Percentiles rank a stretch among this genome's conserved stretches.
Conservation (phyloP, 768 basidiomycete genomes). For the Amanita subjunquillea region DNA sequence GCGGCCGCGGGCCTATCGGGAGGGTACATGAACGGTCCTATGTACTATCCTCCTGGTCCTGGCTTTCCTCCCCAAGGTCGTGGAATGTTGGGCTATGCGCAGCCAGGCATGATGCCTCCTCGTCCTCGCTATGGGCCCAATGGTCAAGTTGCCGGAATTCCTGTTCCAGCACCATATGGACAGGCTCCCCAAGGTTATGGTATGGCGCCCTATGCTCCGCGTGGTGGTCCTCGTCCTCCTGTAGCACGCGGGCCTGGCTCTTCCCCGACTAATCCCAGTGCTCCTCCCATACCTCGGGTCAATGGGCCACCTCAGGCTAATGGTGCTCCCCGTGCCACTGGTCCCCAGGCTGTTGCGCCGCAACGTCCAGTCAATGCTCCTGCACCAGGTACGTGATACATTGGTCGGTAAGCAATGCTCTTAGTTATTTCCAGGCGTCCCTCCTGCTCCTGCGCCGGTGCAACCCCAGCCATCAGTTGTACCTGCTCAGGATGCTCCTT, state of each 20-base stretch:
- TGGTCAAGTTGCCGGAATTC: constrained; percentile 67
- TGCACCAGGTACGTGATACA: constrained; percentile 21
- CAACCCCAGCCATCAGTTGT: constrained; percentile 34
- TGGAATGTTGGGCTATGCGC: constrained; percentile 71
- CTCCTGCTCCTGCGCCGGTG: constrained; percentile 26
- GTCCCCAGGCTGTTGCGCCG: constrained; percentile 23
- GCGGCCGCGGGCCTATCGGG: constrained; percentile 78
- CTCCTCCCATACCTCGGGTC: constrained; percentile 49
- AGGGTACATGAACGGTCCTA: constrained; percentile 75
- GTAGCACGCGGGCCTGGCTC: constrained; percentile 58
- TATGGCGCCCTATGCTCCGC: constrained; percentile 56
- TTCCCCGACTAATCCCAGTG: constrained; percentile 57
- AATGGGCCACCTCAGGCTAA: constrained; percentile 50
- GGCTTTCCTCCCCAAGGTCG: constrained; percentile 79
- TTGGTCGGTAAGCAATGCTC: not conserved
- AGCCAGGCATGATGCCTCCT: constrained; percentile 81
- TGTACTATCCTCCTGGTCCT: constrained; percentile 81
- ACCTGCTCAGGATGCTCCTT: constrained; percentile 28
- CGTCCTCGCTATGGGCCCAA: constrained; percentile 78
- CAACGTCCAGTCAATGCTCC: constrained; percentile 24
- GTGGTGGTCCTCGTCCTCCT: constrained; percentile 52
- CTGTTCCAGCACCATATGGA: constrained; percentile 62
- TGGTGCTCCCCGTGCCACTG: constrained; percentile 40
- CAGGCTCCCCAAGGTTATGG: constrained; percentile 69
- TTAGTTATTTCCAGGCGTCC: constrained; percentile 9